Evolutionary conservation across 352 stramenopile species (phyloP).

Genomic region (Plasmopara muralis): DNA sequence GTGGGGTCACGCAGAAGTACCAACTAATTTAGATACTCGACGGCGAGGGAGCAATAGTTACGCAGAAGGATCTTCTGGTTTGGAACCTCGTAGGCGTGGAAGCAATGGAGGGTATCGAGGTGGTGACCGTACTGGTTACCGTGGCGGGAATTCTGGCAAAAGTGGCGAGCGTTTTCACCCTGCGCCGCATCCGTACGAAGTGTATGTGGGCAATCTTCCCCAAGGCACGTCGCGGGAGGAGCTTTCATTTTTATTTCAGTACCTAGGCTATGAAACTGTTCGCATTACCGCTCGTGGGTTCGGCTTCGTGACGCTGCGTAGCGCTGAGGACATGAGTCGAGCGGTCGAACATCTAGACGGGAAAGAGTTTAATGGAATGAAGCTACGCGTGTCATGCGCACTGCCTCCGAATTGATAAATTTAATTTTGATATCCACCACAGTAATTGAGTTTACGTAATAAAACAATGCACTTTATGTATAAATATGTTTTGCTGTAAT

Average conservation of each 20-base stretch:
- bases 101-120: conserved; percentile 32
- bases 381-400: conserved; percentile 58
- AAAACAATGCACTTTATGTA: too few species aligned
- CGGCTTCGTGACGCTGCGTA: conserved; percentile 77
- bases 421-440: too few species aligned
- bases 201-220: conserved; percentile 81
- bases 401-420: conserved; percentile 37
- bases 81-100: conserved; percentile 46
- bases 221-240: conserved; percentile 74
- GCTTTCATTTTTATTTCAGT: conserved; percentile 75
- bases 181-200: conserved; percentile 62
- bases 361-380: conserved; percentile 75
- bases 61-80: conserved; percentile 56
- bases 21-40: conserved; percentile 57
- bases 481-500: too few species aligned
- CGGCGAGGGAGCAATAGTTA: conserved; percentile 42
- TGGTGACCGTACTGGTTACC: conserved; percentile 34
- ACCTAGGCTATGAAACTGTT: conserved; percentile 73
- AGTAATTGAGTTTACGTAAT: too few species aligned
- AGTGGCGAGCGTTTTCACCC: conserved; percentile 39
- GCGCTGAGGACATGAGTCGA: conserved; percentile 68
- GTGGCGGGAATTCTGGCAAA: conserved; percentile 23
- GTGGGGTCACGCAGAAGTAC: conserved; percentile 75
- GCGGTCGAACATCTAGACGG: conserved; percentile 75
- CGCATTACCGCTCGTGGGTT: conserved; percentile 79